A percentile compares a stretch with the other conserved stretches of the same genome.
phyloP scores from a whole-genome alignment of 2,329 filamentous ascomycete genomes.

The Colletotrichum australisinense region DNA sequence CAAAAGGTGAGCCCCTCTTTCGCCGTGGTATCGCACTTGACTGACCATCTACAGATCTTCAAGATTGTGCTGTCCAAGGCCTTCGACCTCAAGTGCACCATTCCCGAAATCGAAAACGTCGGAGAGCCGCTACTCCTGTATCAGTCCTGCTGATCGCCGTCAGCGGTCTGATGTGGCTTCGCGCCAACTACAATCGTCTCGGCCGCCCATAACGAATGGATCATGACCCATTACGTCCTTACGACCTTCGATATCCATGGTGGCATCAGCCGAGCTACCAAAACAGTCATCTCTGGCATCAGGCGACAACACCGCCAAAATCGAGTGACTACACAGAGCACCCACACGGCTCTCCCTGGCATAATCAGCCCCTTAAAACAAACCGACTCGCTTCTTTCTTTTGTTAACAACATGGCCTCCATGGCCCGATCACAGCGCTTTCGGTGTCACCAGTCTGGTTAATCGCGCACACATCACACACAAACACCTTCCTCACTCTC shows the following conservation, averaged over 20 bases:
- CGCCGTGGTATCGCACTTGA: constrained; percentile 13
- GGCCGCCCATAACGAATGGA: constrained; percentile 31
- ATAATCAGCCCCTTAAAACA: constrained; percentile 18
- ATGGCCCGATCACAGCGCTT: constrained; percentile 22
- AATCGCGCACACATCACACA: constrained; percentile 14
- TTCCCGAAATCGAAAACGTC: constrained; percentile 98
- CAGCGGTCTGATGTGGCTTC: constrained; percentile 6
- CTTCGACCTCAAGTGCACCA: constrained; percentile 98
- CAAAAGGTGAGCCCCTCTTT: constrained; percentile 76
- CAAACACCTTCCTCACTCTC: constrained; percentile 19
- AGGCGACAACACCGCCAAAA: background rate
- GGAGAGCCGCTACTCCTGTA: constrained; percentile 96
- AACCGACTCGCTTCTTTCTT: constrained; percentile 21
- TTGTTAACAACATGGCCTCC: constrained; percentile 27
- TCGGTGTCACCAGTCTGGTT: constrained; percentile 20
- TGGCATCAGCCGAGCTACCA: constrained; percentile 28
- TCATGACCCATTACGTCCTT: constrained; percentile 38
- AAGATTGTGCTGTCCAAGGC: constrained; percentile 99
- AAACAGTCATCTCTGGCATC: background rate
- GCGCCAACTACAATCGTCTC: constrained; percentile 1
- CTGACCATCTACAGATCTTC: constrained; percentile 78
- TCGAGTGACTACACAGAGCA: constrained; percentile 21
- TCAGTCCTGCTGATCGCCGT: constrained; percentile 65
- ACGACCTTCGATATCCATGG: constrained; percentile 31
- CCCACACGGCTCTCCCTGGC: constrained; percentile 11